Percentiles rank a stretch among this genome's conserved stretches.
These are phyloP conservation scores for Syzygium grande DNA, from an alignment of 345 rosid species.

Conservation along the genomic window DNA sequence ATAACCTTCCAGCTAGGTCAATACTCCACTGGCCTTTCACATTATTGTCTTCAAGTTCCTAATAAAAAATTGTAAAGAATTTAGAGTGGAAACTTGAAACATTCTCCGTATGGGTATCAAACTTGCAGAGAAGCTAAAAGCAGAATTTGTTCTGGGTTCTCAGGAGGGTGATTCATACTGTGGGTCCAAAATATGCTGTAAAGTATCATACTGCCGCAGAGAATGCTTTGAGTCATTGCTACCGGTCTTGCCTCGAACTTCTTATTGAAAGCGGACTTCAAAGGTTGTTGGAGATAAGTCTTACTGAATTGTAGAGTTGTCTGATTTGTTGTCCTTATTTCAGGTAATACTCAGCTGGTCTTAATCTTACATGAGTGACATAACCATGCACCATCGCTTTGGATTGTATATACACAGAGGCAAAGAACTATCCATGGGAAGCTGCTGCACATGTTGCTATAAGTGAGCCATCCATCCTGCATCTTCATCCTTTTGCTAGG, in stretches of 20 bases:
- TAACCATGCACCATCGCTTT: constrained; percentile 65
- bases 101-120: not conserved
- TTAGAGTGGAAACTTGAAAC: not conserved
- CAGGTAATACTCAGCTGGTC: constrained; percentile 5
- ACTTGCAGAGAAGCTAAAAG: not conserved
- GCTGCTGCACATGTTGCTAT: constrained; percentile 99
- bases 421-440: constrained; percentile 96
- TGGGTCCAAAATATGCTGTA: constrained; percentile 95
- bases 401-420: constrained; percentile 90
- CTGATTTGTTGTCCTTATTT: not conserved
- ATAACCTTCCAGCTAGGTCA: constrained; percentile 96
- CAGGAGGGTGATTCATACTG: constrained; percentile 89
- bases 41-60: not conserved
- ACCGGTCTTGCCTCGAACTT: constrained; percentile 91
- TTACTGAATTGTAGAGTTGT: not conserved
- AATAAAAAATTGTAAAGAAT: not conserved
- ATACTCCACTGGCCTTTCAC: not conserved
- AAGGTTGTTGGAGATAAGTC: constrained; percentile 37
- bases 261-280: constrained; percentile 80
- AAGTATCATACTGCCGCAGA: constrained; percentile 99
- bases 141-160: constrained; percentile 2
- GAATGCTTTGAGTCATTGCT: constrained; percentile 98
- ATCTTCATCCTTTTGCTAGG: not conserved
- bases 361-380: constrained; percentile 17
- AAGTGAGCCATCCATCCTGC: constrained; percentile 41